A percentile compares a stretch with the other conserved stretches of the same genome.
These are phyloP conservation scores for Ascochyta fabae DNA, from an alignment of 2,329 filamentous ascomycete genomes.

Conservation along the genomic window DNA sequence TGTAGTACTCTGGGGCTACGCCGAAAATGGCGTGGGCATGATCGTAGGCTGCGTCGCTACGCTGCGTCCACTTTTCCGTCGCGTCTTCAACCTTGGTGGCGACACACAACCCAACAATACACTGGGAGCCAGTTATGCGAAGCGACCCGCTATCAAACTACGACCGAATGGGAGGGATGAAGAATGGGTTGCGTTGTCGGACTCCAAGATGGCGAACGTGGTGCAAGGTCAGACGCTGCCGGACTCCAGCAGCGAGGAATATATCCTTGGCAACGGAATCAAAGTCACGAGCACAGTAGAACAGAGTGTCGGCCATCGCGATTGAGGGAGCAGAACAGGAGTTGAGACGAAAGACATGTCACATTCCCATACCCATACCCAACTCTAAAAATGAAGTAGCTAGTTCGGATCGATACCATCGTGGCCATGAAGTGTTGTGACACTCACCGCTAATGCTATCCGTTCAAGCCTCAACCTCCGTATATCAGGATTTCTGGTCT, in stretches of 20 bases:
- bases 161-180: neutral
- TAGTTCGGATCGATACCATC: neutral
- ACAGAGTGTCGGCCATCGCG: neutral
- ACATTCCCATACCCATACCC: neutral
- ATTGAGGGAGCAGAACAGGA: neutral
- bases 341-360: neutral
- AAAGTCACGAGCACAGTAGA: conserved; percentile 2
- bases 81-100: conserved; percentile 25
- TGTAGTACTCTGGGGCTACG: conserved; percentile 48
- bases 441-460: too few relatives aligned
- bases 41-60: conserved; percentile 45
- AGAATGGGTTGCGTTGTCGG: conserved; percentile 13
- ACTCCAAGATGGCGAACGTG: conserved; percentile 1
- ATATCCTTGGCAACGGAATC: conserved; percentile 3
- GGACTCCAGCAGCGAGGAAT: conserved; percentile 10
- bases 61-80: conserved; percentile 43
- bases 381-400: neutral
- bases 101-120: conserved; percentile 10
- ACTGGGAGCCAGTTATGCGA: neutral
- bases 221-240: neutral
- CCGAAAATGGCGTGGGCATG: conserved; percentile 46
- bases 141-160: neutral
- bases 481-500: too few relatives aligned
- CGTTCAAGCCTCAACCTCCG: too few relatives aligned
- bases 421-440: too few relatives aligned